phyloP scores from a whole-genome alignment of 2,329 filamentous ascomycete species.

The Lasiodiplodia sp. region DNA sequence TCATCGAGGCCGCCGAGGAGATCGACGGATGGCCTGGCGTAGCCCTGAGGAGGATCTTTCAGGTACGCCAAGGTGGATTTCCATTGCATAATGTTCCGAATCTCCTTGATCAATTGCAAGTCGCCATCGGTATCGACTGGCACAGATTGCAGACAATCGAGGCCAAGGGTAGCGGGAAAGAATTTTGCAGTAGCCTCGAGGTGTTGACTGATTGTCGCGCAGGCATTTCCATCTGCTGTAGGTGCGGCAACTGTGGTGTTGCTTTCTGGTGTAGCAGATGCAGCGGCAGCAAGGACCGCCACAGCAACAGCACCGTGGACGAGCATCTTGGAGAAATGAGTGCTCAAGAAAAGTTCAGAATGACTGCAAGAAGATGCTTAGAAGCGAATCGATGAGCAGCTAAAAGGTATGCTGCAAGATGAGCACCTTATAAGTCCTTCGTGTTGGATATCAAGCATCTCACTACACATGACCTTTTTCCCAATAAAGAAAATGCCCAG shows the following conservation, averaged over 20 bases:
- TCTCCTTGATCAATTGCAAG: conserved; percentile 42
- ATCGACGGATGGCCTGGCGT: conserved; percentile 48
- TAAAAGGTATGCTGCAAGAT: no score
- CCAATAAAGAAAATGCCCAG: no score
- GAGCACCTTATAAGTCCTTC: no score
- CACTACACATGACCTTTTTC: no score
- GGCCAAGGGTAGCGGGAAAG: conserved; percentile 44
- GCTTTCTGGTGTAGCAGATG: background rate
- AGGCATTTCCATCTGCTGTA: background rate
- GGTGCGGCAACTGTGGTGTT: no score
- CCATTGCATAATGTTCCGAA: conserved; percentile 47
- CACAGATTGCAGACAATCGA: conserved; percentile 47
- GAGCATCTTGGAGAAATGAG: no score
- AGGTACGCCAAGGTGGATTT: conserved; percentile 50
- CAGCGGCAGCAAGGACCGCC: background rate
- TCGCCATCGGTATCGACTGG: conserved; percentile 45
- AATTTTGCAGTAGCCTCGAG: conserved; percentile 31
- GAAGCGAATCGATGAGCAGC: no score
- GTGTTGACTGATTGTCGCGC: background rate
- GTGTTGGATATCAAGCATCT: no score
- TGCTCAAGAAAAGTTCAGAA: no score
- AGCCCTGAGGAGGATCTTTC: conserved; percentile 46
- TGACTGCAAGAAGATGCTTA: no score
- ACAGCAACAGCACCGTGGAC: background rate
- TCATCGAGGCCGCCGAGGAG: conserved; percentile 46